Evolutionary conservation across 2,329 filamentous ascomycete genomes (phyloP).

Genomic region (Pyrenophora teres): DNA sequence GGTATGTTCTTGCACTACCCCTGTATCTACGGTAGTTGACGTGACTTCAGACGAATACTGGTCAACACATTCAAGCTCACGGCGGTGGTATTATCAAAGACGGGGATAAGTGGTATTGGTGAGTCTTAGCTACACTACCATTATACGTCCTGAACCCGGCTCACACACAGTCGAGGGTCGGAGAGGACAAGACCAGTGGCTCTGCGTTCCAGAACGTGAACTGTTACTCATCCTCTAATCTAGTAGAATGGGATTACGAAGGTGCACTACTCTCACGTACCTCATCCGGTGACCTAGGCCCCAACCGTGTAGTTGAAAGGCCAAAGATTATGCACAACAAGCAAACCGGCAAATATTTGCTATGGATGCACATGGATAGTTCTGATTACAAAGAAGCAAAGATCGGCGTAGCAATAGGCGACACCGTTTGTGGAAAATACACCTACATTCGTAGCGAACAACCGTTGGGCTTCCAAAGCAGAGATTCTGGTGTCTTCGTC

Average conservation of each 20-base stretch:
- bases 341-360: constrained; percentile 66
- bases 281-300: constrained; percentile 62
- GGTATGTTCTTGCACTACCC: constrained; percentile 17
- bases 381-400: constrained; percentile 66
- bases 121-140: neutral
- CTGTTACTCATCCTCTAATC: constrained; percentile 67
- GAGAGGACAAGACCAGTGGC: constrained; percentile 71
- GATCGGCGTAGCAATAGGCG: constrained; percentile 65
- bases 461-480: constrained; percentile 57
- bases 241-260: constrained; percentile 67
- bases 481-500: constrained; percentile 65
- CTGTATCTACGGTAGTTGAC: constrained; percentile 5
- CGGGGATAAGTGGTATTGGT: constrained; percentile 62
- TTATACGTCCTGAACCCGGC: neutral
- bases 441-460: constrained; percentile 54
- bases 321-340: constrained; percentile 73
- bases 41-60: constrained; percentile 45
- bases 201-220: constrained; percentile 67
- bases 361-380: constrained; percentile 71
- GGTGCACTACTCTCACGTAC: constrained; percentile 63
- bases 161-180: constrained; percentile 54
- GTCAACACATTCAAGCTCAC: constrained; percentile 68
- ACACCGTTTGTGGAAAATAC: constrained; percentile 66
- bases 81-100: constrained; percentile 67
- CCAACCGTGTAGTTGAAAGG: constrained; percentile 66